Base-by-base conservation (phyloP, 2,329 filamentous ascomycete species). In the Beauveria sp. region DNA sequence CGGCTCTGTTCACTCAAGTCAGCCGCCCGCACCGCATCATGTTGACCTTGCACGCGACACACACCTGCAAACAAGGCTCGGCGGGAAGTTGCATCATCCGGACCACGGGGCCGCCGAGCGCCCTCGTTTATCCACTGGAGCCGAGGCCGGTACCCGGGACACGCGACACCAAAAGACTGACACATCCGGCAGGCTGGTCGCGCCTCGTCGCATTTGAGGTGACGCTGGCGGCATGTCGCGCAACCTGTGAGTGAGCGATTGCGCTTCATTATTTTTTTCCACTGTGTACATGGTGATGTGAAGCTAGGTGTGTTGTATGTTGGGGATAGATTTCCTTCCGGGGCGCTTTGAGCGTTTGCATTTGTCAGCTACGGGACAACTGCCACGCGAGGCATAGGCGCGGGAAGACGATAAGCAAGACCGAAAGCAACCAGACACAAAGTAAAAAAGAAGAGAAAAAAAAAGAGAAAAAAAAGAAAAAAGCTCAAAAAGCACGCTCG, bases 141-240 rank as follows among this genome's bases (percentile, higher is more conserved):
- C 6, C 28, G 30, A 16, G 64, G 57, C 37, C 46, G 55, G 47
- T 66, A 66, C 34, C 65, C 65, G 9, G 63, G 56, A 48, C 65
- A 66, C 12, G 57, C 59, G 5, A 64, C 51, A 12, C 65, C 65
- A 2, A 62, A 46, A 2, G 53, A 52, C 20, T 22, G 30, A 14
- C 65, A 66, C 26, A 58, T 62, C 26, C 46, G 59, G 50, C 65
- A 66, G 24, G 55, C 61, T 16, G 65, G 64, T 16, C 63, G 64
- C 43, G 53, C 53, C 44, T 66, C 65, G 55, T 66, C 65, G 20
- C 64, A 66, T 54, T 66, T 66, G 37, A 59, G 12, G 34, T 59
- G 57, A 5, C 57, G 57, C 24, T 48, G 47, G 2, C 57, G 57
- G 34, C 57, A 59, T 7, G 57, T 52, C 12, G 46, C 50, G 40